A percentile compares a stretch with the other conserved stretches of the same genome.
Conservation (phyloP, 495 filamentous ascomycete species). For the Neurospora sp. region DNA sequence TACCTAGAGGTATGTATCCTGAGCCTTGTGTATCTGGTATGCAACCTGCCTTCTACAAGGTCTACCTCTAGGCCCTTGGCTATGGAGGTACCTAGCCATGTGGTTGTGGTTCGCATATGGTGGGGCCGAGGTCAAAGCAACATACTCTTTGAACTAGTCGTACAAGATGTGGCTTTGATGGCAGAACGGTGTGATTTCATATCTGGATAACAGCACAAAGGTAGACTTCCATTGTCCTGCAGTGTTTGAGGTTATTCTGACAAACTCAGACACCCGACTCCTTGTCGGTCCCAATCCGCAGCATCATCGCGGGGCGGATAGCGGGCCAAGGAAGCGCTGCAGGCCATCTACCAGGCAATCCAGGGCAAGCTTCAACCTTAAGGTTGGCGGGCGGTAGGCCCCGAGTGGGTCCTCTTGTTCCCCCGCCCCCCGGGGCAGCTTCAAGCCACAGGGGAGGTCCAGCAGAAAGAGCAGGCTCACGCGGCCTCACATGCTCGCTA, state of each 20-base stretch:
- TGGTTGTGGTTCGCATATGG: not conserved
- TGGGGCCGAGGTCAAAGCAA: conserved; percentile 3
- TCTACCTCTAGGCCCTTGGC: not conserved
- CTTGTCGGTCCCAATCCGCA: not conserved
- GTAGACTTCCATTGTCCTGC: not conserved
- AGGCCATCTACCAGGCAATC: not conserved
- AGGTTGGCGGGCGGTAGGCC: not conserved
- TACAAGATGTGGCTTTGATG: not conserved
- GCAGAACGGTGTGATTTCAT: not conserved
- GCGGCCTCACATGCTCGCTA: not conserved
- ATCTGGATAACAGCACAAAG: not conserved
- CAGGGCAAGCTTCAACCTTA: not conserved
- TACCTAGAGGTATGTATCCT: not conserved
- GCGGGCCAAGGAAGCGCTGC: not conserved
- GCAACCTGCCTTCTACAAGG: not conserved
- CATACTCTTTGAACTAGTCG: not conserved
- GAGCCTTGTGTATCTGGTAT: not conserved
- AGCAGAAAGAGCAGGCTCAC: not conserved
- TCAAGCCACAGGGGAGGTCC: not conserved
- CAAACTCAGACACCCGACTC: not conserved
- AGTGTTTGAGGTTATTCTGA: not conserved
- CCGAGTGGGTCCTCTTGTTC: not conserved
- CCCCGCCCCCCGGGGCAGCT: not conserved
- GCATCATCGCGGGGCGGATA: not conserved
- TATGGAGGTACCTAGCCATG: not conserved